Percentiles rank a stretch among this genome's conserved stretches.
These are phyloP conservation scores for Scorias spongiosa DNA, from an alignment of 2,329 filamentous ascomycete species.

Conservation along the genomic window DNA sequence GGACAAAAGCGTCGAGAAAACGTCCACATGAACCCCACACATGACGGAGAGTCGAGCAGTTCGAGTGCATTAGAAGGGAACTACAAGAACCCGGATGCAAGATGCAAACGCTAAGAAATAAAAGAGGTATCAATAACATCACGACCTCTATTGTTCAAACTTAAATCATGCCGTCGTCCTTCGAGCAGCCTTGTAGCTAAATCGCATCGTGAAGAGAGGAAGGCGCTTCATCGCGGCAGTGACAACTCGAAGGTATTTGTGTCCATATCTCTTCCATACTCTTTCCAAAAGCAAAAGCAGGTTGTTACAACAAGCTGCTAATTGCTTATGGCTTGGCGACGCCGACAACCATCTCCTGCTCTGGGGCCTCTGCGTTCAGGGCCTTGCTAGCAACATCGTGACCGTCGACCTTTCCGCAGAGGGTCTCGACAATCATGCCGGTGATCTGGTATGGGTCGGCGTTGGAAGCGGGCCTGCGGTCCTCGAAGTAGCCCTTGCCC, in stretches of 20 bases:
- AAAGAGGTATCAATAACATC: background rate
- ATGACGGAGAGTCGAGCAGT: no score
- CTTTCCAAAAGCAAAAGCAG: background rate
- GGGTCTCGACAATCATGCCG: conserved; percentile 63
- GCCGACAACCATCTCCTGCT: conserved; percentile 21
- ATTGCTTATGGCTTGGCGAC: conserved; percentile 16
- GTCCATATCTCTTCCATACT: background rate
- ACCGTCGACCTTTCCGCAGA: conserved; percentile 36
- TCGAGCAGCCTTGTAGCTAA: no score
- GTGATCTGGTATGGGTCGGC: conserved; percentile 76
- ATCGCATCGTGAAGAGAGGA: no score
- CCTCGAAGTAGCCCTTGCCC: conserved; percentile 88
- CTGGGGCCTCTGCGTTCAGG: conserved; percentile 18
- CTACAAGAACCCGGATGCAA: background rate
- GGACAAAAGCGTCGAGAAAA: no score
- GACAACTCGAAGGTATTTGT: no score
- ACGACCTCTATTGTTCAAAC: background rate
- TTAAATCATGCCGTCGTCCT: background rate
- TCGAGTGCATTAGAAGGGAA: no score
- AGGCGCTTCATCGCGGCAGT: no score
- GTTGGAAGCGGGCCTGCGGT: conserved; percentile 55
- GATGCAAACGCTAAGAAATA: background rate
- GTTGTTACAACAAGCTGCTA: background rate
- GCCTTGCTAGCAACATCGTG: conserved; percentile 29
- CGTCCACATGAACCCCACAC: no score